Conservation (phyloP, 164 flowering plant species). For the Paratinospora sagittata region DNA sequence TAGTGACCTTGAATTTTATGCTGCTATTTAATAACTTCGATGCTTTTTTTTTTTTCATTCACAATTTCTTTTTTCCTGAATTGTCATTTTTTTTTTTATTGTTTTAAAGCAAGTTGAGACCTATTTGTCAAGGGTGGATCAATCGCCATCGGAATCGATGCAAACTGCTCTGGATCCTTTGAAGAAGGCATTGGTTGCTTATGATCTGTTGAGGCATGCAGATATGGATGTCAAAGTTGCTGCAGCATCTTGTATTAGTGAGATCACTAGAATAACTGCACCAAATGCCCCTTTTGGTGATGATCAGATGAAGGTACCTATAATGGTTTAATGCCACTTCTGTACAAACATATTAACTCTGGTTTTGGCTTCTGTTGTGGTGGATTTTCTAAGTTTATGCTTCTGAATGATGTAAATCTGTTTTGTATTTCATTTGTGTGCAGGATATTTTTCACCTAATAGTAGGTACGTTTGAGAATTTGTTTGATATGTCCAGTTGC, state of each 20-base stretch:
- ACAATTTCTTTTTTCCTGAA: not conserved
- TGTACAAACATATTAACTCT: not conserved
- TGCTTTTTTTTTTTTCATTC: not conserved
- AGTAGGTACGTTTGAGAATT: constrained; percentile 42
- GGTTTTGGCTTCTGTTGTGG: not conserved
- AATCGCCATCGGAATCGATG: constrained; percentile 59
- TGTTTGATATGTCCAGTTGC: constrained; percentile 31
- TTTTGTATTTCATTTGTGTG: not conserved
- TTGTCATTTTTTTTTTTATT: not conserved
- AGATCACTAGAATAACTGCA: constrained; percentile 78
- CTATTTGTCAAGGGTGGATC: constrained; percentile 53
- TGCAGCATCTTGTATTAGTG: constrained; percentile 77
- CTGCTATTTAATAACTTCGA: not conserved
- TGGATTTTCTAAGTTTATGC: constrained; percentile 9
- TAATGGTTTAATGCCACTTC: not conserved
- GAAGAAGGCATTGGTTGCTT: constrained; percentile 48
- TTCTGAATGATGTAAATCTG: not conserved
- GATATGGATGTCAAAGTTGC: constrained; percentile 61
- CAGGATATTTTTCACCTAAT: constrained; percentile 61
- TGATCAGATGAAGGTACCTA: constrained; percentile 74
- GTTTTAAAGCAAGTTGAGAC: constrained; percentile 46
- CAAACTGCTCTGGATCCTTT: constrained; percentile 44
- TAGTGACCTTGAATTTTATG: not conserved
- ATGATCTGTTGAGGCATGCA: constrained; percentile 47
- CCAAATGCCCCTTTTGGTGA: constrained; percentile 83